Evolutionary conservation across 345 rosid genomes (phyloP), one percentile per base, ranked within the genome.

Genomic region (Heritiera fomes): DNA sequence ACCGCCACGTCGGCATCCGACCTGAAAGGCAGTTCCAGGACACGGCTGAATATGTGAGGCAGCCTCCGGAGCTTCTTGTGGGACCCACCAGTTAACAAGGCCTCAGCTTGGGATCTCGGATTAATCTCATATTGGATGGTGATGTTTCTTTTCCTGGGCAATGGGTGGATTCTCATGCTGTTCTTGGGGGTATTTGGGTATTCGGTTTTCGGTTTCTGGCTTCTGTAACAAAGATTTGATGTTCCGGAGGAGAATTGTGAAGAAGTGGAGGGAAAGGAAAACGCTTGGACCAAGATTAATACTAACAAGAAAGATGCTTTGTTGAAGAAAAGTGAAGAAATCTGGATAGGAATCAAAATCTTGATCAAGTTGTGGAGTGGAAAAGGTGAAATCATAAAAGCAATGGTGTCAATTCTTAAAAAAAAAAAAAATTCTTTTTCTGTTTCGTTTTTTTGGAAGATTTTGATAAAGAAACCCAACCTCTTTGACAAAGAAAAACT

Each of bases 41-140:
- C 93, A 74, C 98, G 93, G 87, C 84, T 88, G 86, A 94, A 94
- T 79, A 96, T 90, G 80, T 96, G 99, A 62, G 98, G 98, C 30
- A 96, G 85, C 78, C 98, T 84, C 68, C 95, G 87, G 52, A 96
- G 98, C 82, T 87, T 96, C 90, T 96, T 96, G 61, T 90, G 88
- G 66, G 89, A 86, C 41, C 87, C 89, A 13, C 78, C 67, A 34
- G 41, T 56, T 6, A 75, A 62, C 65, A 82, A 66, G 72, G 75
- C 20, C 50, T 40, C 75, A 43, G 76, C 73, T 9, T 80, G 85
- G 78, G 82, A 58, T 43, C 61, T 43, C 43, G 45, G 75, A 34
- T 77, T 66, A 76, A 45, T 50, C 73, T 55, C 87, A 79, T 83
- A 88, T 62, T 78, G 89, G 87, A 92, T 80, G 14, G 91, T 71